phyloP scores from a whole-genome alignment of 78 protist genomes.

The Corallochytrium limacisporum region DNA sequence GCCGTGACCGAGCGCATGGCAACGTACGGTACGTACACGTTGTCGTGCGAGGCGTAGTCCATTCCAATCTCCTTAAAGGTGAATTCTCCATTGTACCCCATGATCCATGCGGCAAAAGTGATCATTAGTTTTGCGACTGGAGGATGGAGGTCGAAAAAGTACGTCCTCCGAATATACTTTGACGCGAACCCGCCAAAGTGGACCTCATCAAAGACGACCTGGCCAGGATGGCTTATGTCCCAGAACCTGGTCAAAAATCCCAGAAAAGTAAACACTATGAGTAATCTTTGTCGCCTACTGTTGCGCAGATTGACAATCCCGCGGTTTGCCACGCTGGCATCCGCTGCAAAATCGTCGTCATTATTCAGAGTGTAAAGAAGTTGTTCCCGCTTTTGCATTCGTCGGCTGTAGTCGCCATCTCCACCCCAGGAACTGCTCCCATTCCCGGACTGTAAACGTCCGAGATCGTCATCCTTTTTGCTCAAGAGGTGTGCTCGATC shows the following conservation, averaged over 20 bases:
- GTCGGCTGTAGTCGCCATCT: too few relatives aligned
- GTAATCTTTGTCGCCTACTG: too few relatives aligned
- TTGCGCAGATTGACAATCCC: too few relatives aligned
- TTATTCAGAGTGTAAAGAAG: too few relatives aligned
- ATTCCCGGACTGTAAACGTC: too few relatives aligned
- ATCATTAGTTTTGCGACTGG: constrained; percentile 5
- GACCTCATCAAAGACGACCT: constrained; percentile 17
- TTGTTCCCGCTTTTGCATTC: too few relatives aligned
- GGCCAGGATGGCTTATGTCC: background rate
- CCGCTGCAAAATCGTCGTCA: too few relatives aligned
- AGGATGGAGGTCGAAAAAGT: constrained; percentile 26
- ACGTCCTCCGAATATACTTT: constrained; percentile 1
- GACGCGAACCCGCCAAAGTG: constrained; percentile 22
- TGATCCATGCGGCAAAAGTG: background rate
- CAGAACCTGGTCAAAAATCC: background rate
- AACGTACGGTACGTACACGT: constrained; percentile 12
- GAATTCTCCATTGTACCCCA: constrained; percentile 18
- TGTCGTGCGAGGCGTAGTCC: background rate
- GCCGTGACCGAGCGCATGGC: constrained; percentile 21
- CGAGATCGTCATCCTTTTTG: too few relatives aligned
- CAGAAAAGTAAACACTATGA: background rate
- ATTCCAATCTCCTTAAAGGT: constrained; percentile 2
- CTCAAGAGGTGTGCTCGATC: too few relatives aligned
- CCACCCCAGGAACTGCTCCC: too few relatives aligned
- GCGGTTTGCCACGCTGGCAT: too few relatives aligned